These are phyloP conservation scores for Fragaria iinumae DNA, from an alignment of 306 rosid species.

Conservation along the genomic window DNA sequence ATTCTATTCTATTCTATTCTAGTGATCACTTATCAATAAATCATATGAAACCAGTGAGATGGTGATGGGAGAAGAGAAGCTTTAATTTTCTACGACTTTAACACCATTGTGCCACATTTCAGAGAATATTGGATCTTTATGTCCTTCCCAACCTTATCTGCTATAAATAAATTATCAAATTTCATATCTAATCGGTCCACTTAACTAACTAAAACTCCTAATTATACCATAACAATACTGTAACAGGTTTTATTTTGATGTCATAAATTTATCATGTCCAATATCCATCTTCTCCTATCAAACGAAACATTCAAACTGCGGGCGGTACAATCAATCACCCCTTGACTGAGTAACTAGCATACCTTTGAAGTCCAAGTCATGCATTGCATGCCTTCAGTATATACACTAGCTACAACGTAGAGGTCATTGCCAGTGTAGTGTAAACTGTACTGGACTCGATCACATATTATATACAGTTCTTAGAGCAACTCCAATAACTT, in stretches of 20 bases:
- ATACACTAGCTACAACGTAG: too few relatives aligned
- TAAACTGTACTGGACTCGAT: too few relatives aligned
- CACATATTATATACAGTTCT: too few relatives aligned
- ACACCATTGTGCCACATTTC: not conserved
- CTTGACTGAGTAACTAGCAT: not conserved
- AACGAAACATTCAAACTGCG: not conserved
- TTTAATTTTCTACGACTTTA: not conserved
- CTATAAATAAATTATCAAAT: not conserved
- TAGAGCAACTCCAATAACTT: too few relatives aligned
- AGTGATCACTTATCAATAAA: not conserved
- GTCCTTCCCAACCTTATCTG: not conserved
- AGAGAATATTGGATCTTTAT: not conserved
- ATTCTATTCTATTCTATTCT: not conserved
- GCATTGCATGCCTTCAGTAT: not conserved
- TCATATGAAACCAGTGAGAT: not conserved
- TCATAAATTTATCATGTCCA: too few relatives aligned
- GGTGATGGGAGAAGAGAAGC: not conserved
- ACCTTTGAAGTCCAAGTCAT: not conserved
- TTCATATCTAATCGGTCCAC: not conserved
- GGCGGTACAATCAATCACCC: not conserved
- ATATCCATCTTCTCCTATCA: not conserved
- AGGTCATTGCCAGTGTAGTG: too few relatives aligned
- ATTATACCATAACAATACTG: too few relatives aligned
- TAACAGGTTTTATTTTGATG: not conserved
- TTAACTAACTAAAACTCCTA: not conserved